Conservation (phyloP, 495 filamentous ascomycete genomes). For the Bacidia gigantensis region DNA sequence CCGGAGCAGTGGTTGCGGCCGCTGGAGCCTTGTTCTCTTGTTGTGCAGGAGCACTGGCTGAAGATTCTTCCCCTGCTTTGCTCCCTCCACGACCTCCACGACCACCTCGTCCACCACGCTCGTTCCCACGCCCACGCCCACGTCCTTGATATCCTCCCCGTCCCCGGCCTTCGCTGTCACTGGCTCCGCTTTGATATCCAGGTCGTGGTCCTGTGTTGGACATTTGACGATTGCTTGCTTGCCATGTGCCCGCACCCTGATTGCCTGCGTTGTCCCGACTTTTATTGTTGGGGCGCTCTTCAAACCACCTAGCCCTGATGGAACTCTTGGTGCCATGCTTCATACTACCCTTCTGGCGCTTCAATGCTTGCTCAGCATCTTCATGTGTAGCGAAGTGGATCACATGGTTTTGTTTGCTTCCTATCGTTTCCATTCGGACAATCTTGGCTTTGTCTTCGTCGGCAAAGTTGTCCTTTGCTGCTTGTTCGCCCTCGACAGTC, state of each 20-base stretch:
- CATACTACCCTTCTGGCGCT: conserved; percentile 33
- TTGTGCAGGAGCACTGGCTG: conserved; percentile 3
- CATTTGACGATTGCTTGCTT: conserved; percentile 48
- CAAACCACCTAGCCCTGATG: conserved; percentile 66
- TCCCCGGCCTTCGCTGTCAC: conserved; percentile 68
- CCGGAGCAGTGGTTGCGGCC: conserved; percentile 8
- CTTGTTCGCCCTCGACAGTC: conserved; percentile 62
- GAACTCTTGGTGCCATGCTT: conserved; percentile 10
- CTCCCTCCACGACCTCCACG: conserved; percentile 36
- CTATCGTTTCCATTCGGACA: conserved; percentile 59
- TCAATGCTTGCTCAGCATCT: conserved; percentile 62
- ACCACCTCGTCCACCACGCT: conserved; percentile 30
- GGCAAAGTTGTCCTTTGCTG: conserved; percentile 60
- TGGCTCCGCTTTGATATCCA: conserved; percentile 68
- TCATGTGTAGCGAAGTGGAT: conserved; percentile 65
- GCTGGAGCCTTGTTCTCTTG: conserved; percentile 13
- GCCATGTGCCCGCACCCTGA: conserved; percentile 59
- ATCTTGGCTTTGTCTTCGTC: conserved; percentile 75
- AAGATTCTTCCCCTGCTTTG: conserved; percentile 5
- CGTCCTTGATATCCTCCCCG: conserved; percentile 28
- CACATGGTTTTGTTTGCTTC: conserved; percentile 54
- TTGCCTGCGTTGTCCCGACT: conserved; percentile 32
- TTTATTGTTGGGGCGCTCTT: conserved; percentile 41
- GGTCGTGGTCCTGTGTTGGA: conserved; percentile 37
- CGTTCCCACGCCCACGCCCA: conserved; percentile 25